Percentiles rank a stretch among this genome's conserved stretches.
Conservation (phyloP, 306 rosid species). For the Malus domestica region DNA sequence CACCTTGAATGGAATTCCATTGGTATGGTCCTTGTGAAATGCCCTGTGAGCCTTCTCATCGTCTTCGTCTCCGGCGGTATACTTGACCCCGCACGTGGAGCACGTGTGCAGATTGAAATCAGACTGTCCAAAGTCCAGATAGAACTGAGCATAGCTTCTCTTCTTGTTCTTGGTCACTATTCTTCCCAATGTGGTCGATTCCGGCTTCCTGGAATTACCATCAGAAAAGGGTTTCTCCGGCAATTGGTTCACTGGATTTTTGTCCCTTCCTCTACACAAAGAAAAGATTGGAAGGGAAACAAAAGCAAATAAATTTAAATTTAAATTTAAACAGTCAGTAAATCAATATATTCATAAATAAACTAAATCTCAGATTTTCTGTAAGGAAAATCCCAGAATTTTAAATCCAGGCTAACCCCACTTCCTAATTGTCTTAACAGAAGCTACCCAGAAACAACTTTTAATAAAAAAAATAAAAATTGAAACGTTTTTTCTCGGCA, state of each 20-base stretch:
- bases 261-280: neutral
- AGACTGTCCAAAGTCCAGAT: slow-evolving; percentile 75
- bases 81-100: slow-evolving; percentile 52
- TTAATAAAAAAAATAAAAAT: no score
- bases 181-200: slow-evolving; percentile 16
- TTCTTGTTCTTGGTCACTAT: slow-evolving; percentile 58
- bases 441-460: neutral
- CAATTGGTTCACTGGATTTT: neutral
- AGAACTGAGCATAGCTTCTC: slow-evolving; percentile 72
- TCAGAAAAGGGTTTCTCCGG: neutral
- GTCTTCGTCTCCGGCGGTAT: slow-evolving; percentile 49
- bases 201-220: neutral
- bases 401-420: neutral
- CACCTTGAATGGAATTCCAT: slow-evolving; percentile 69
- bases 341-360: neutral
- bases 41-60: slow-evolving; percentile 68
- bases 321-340: neutral
- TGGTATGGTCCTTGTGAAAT: slow-evolving; percentile 54
- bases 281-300: neutral
- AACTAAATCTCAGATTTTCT: neutral
- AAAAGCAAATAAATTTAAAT: neutral
- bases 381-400: neutral
- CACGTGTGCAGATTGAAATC: slow-evolving; percentile 60
- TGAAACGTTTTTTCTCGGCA: neutral
- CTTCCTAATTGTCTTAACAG: neutral